A percentile compares a stretch with the other conserved stretches of the same genome.
Conservation (phyloP, 345 rosid species). For the Populus ilicifolia region DNA sequence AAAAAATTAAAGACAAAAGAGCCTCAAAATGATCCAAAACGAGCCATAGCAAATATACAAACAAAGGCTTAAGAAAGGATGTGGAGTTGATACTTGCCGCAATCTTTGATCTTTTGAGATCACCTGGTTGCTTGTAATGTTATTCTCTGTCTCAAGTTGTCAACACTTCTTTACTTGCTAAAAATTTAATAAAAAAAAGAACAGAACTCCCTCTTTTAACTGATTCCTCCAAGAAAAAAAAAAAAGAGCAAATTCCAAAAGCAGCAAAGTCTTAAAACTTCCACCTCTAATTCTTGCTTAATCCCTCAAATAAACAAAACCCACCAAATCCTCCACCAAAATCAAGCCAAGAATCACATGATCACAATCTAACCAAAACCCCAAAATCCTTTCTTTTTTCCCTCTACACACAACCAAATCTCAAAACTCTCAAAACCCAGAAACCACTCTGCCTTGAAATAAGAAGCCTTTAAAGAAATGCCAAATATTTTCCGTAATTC, state of each 20-base stretch:
- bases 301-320: neutral
- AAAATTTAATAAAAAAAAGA: neutral
- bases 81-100: slow-evolving; percentile 35
- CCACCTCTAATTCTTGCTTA: neutral
- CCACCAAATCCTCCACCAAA: neutral
- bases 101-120: slow-evolving; percentile 17
- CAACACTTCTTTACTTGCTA: neutral
- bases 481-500: neutral
- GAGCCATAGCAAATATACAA: neutral
- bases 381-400: neutral
- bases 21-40: neutral
- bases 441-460: neutral
- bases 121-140: slow-evolving; percentile 9
- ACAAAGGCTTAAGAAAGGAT: neutral
- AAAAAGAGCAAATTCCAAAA: neutral
- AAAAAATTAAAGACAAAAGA: neutral
- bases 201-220: neutral
- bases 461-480: neutral
- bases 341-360: neutral
- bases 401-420: neutral
- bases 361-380: neutral
- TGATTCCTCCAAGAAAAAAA: neutral
- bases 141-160: slow-evolving; percentile 6
- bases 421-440: neutral
- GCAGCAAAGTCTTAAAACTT: neutral